A percentile compares a stretch with the other conserved stretches of the same genome.
These are phyloP conservation scores for Daldinia sp. DNA, from an alignment of 2,329 filamentous ascomycete genomes.

Conservation along the genomic window DNA sequence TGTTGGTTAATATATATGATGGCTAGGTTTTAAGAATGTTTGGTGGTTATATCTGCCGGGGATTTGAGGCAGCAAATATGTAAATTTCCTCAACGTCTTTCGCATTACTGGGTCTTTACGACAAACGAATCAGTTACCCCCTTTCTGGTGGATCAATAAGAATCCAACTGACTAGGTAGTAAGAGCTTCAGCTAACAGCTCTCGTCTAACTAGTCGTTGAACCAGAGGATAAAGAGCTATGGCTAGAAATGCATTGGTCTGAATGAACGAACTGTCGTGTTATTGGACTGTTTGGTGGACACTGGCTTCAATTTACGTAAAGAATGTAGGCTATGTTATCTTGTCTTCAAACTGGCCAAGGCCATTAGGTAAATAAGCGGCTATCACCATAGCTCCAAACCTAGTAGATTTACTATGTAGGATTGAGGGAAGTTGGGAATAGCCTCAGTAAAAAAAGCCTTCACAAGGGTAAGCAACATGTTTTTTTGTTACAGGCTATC, in stretches of 20 bases:
- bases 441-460: constrained; percentile 25
- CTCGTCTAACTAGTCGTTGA: background rate
- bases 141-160: background rate
- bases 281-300: background rate
- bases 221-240: background rate
- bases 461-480: background rate
- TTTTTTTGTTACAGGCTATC: constrained; percentile 1
- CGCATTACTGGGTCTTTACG: background rate
- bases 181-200: background rate
- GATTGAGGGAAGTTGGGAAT: constrained; percentile 29
- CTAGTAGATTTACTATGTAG: background rate
- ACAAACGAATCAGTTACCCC: background rate
- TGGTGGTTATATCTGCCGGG: background rate
- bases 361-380: background rate
- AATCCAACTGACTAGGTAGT: background rate
- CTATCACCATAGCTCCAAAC: background rate
- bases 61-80: background rate
- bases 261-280: background rate
- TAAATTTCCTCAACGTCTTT: background rate
- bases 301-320: constrained; percentile 1
- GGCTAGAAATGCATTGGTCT: background rate
- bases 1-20: background rate
- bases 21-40: background rate
- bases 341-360: constrained; percentile 6
- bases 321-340: background rate